phyloP scores from a whole-genome alignment of 2,329 filamentous ascomycete species.

The Alternaria incomplexa region DNA sequence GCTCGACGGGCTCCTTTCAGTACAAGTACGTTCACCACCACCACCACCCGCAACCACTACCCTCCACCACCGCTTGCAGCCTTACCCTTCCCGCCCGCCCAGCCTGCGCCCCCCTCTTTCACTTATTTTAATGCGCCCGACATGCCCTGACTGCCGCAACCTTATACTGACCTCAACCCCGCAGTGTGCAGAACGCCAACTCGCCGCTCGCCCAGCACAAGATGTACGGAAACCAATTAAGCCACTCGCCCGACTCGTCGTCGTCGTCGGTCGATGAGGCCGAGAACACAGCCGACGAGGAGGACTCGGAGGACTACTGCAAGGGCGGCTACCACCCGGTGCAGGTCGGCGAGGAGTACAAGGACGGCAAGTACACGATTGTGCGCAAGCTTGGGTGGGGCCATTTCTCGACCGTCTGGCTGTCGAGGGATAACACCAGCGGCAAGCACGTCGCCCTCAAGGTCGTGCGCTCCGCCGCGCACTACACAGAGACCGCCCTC shows the following conservation, averaged over 20 bases:
- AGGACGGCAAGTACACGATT: conserved; percentile 94
- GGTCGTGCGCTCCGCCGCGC: conserved; percentile 94
- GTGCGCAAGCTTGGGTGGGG: conserved; percentile 98
- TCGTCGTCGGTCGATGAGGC: conserved; percentile 80
- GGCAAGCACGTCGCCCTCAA: conserved; percentile 97
- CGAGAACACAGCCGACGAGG: conserved; percentile 95
- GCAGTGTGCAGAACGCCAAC: conserved; percentile 57
- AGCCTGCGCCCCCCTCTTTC: conserved; percentile 7
- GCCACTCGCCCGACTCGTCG: conserved; percentile 76
- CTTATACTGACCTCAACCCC: conserved; percentile 25
- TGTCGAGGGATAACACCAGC: conserved; percentile 81
- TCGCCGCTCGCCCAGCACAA: conserved; percentile 54
- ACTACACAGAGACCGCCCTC: conserved; percentile 98
- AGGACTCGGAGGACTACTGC: conserved; percentile 99
- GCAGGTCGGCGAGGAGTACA: conserved; percentile 92
- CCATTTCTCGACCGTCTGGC: conserved; percentile 97
- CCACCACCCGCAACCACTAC: conserved; percentile 3
- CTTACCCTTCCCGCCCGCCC: neutral
- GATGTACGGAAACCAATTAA: conserved; percentile 63
- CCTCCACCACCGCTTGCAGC: neutral
- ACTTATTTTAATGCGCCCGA: conserved; percentile 9
- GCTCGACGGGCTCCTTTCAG: conserved; percentile 44
- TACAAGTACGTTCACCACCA: conserved; percentile 48
- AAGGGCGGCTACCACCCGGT: conserved; percentile 99
- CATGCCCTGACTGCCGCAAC: neutral